Evolutionary conservation across 768 basidiomycete species (phyloP).

Genomic region (Saitozyma sp.): DNA sequence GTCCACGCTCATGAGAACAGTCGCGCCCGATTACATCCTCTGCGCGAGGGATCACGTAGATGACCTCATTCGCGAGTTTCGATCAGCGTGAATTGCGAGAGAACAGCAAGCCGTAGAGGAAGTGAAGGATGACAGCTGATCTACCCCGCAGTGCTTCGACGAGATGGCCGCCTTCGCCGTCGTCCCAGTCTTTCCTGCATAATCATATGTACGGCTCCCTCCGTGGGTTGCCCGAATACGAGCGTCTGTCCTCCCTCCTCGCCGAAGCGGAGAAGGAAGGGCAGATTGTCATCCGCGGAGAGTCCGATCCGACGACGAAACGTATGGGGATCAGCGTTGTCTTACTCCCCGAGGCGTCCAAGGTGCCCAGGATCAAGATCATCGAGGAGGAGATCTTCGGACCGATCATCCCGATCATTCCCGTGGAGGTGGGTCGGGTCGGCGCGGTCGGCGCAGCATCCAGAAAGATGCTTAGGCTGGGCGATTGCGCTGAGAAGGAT

Average conservation of each 20-base stretch:
- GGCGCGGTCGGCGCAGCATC: not conserved
- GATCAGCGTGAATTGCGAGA: not conserved
- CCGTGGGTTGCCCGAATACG: conserved; percentile 21
- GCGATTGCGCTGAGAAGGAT: not conserved
- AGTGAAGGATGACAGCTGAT: too few relatives aligned
- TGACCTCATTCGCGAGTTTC: conserved; percentile 26
- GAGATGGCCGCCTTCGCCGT: conserved; percentile 32
- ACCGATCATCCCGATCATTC: conserved; percentile 48
- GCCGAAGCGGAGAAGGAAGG: conserved; percentile 42
- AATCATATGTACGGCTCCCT: conserved; percentile 15
- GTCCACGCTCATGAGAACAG: conserved; percentile 14
- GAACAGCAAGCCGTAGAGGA: too few relatives aligned
- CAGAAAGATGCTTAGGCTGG: not conserved
- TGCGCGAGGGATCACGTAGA: conserved; percentile 34
- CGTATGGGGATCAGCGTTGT: conserved; percentile 50
- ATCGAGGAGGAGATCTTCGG: conserved; percentile 53
- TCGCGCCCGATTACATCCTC: conserved; percentile 49
- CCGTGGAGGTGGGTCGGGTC: conserved; percentile 42
- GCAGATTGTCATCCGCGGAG: conserved; percentile 42
- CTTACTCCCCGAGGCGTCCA: conserved; percentile 26
- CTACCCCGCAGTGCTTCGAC: conserved; percentile 4
- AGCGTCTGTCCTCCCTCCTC: conserved; percentile 34
- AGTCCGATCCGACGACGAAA: conserved; percentile 27
- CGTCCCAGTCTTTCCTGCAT: conserved; percentile 30
- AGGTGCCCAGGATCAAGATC: conserved; percentile 21